These are phyloP conservation scores for Cairneyella variabilis DNA, from an alignment of 495 filamentous ascomycete species.

Conservation along the genomic window DNA sequence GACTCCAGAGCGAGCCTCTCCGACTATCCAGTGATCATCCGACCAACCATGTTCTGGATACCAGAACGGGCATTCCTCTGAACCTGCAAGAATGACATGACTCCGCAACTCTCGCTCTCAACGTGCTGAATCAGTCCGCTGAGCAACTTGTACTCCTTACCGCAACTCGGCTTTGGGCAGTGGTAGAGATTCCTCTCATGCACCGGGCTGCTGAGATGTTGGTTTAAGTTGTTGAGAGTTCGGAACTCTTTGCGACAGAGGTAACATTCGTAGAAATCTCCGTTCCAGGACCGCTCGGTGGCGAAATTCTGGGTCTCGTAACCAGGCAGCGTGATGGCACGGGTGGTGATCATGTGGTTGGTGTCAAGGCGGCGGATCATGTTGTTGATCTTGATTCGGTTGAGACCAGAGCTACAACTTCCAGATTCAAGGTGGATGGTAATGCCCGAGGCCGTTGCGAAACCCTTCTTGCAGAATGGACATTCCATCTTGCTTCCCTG, in stretches of 20 bases:
- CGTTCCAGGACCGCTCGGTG: constrained; percentile 28
- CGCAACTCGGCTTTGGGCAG: constrained; percentile 23
- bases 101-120: constrained; percentile 31
- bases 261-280: constrained; percentile 26
- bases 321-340: constrained; percentile 21
- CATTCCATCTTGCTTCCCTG: constrained; percentile 27
- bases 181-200: constrained; percentile 28
- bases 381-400: constrained; percentile 25
- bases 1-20: too few relatives aligned
- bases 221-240: constrained; percentile 19
- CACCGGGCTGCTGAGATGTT: constrained; percentile 26
- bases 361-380: constrained; percentile 23
- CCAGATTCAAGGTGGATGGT: constrained; percentile 27
- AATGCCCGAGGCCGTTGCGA: constrained; percentile 26
- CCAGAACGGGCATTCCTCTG: constrained; percentile 15
- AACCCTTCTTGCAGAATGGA: constrained; percentile 25
- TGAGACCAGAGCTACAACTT: constrained; percentile 24
- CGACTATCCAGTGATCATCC: constrained; percentile 14
- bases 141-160: constrained; percentile 22
- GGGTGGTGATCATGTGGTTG: constrained; percentile 28
- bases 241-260: constrained; percentile 23
- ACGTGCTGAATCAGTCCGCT: constrained; percentile 30
- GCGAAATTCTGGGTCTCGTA: constrained; percentile 18
- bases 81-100: constrained; percentile 23
- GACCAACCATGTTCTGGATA: constrained; percentile 20